A percentile compares a stretch with the other conserved stretches of the same genome.
These are phyloP conservation scores for Podila epigama DNA, from an alignment of 192 early-diverging fungal species.

Conservation along the genomic window DNA sequence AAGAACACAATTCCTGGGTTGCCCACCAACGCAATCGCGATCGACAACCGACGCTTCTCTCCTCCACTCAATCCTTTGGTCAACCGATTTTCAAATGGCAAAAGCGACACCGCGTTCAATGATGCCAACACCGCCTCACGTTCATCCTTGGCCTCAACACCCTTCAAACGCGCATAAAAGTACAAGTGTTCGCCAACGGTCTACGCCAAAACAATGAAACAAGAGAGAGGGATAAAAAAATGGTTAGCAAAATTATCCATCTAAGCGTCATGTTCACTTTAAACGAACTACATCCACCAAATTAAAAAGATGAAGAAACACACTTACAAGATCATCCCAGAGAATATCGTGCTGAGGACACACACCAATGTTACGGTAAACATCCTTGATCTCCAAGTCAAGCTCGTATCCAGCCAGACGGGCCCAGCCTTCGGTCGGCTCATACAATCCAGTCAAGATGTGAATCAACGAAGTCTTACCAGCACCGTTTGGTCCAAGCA, in stretches of 20 bases:
- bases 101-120: constrained; percentile 60
- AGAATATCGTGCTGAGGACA: constrained; percentile 80
- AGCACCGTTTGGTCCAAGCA: constrained; percentile 74
- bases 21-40: constrained; percentile 79
- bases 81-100: constrained; percentile 61
- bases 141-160: constrained; percentile 58
- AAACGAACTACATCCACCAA: too few relatives aligned
- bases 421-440: constrained; percentile 62
- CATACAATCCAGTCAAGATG: constrained; percentile 75
- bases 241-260: too few relatives aligned
- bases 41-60: constrained; percentile 77
- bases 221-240: background rate
- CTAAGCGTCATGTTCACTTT: too few relatives aligned
- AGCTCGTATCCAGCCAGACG: constrained; percentile 65
- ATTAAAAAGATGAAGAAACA: background rate
- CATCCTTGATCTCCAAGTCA: constrained; percentile 55
- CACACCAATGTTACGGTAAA: constrained; percentile 71
- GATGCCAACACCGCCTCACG: constrained; percentile 50
- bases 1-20: constrained; percentile 74
- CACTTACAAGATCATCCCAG: constrained; percentile 68
- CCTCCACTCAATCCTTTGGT: constrained; percentile 74
- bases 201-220: constrained; percentile 12
- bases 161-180: constrained; percentile 78
- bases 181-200: constrained; percentile 74
- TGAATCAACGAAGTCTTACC: constrained; percentile 78